Percentiles rank a stretch among this genome's conserved stretches.
Evolutionary conservation across 768 basidiomycete species (phyloP).

Genomic region (Phanerochaete sordida): DNA sequence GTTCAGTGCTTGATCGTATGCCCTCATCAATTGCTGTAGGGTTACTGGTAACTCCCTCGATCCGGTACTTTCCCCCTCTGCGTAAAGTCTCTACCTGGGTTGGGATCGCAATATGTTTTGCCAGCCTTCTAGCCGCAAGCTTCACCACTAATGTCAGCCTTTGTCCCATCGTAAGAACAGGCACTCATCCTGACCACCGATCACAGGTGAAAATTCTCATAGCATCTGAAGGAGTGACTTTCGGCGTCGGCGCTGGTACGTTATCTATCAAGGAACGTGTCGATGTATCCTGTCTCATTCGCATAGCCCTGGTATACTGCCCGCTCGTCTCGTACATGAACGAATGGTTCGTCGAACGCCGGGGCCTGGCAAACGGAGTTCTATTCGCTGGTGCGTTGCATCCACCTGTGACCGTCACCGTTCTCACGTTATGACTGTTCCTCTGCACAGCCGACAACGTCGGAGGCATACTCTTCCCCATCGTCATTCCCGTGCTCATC

Average conservation of each 20-base stretch:
- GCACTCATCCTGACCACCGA: not conserved
- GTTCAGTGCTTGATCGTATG: not conserved
- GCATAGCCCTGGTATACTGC: slow-evolving; percentile 22
- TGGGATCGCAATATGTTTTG: slow-evolving; percentile 19
- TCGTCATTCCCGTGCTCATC: slow-evolving; percentile 24
- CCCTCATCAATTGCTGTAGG: not conserved
- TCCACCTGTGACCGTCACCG: not conserved
- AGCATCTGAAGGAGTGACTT: not conserved
- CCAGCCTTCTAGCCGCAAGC: slow-evolving; percentile 26
- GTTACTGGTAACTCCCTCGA: not conserved
- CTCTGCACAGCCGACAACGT: not conserved
- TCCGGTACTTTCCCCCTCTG: slow-evolving; percentile 18
- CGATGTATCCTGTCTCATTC: not conserved
- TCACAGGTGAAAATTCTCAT: not conserved
- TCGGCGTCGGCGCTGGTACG: not conserved
- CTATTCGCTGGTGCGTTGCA: slow-evolving; percentile 14
- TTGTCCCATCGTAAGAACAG: not conserved
- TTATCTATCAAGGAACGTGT: not conserved
- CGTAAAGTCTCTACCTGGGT: slow-evolving; percentile 18
- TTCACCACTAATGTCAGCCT: slow-evolving; percentile 19
- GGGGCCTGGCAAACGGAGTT: slow-evolving; percentile 30
- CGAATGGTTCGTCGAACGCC: slow-evolving; percentile 29
- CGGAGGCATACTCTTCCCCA: slow-evolving; percentile 23
- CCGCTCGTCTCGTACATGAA: slow-evolving; percentile 26
- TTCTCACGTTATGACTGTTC: not conserved